Evolutionary conservation across 176 grass and related monocot genomes (phyloP).

Genomic region (Oryza officinalis): DNA sequence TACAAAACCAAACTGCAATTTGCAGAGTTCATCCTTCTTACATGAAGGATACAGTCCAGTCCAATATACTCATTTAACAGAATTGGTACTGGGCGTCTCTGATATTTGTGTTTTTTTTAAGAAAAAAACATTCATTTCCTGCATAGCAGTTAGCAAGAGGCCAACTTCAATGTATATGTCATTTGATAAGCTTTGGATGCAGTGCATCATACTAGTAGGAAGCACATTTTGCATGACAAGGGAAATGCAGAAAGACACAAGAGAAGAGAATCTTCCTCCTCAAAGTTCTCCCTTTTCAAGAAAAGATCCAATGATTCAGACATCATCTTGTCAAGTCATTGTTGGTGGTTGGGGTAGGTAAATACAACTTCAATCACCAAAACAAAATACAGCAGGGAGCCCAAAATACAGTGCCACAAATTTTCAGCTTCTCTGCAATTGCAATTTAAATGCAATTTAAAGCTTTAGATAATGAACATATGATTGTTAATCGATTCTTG

Average conservation of each 20-base stretch:
- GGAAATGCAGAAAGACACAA: constrained; percentile 11
- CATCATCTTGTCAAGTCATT: constrained; percentile 16
- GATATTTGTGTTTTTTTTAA: too few species aligned
- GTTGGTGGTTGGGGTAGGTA: neutral
- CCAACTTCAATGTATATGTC: neutral
- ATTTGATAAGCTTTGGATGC: constrained; percentile 15
- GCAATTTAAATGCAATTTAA: neutral
- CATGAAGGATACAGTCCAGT: neutral
- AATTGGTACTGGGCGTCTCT: neutral
- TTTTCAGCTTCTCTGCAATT: neutral
- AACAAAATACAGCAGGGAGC: neutral
- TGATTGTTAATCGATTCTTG: neutral
- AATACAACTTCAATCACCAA: constrained; percentile 4
- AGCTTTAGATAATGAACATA: constrained; percentile 6
- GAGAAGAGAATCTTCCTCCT: constrained; percentile 17
- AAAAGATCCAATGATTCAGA: constrained; percentile 18
- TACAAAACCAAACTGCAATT: neutral
- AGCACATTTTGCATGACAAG: constrained; percentile 31
- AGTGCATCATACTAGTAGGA: neutral
- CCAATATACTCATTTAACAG: neutral
- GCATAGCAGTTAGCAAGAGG: neutral
- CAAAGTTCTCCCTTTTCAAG: constrained; percentile 14
- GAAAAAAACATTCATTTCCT: neutral
- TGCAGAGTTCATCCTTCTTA: neutral
- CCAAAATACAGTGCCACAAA: neutral